Percentiles rank a stretch among this genome's conserved stretches.
phyloP scores from a whole-genome alignment of 495 filamentous ascomycete species.

The Rhypophila decipiens region DNA sequence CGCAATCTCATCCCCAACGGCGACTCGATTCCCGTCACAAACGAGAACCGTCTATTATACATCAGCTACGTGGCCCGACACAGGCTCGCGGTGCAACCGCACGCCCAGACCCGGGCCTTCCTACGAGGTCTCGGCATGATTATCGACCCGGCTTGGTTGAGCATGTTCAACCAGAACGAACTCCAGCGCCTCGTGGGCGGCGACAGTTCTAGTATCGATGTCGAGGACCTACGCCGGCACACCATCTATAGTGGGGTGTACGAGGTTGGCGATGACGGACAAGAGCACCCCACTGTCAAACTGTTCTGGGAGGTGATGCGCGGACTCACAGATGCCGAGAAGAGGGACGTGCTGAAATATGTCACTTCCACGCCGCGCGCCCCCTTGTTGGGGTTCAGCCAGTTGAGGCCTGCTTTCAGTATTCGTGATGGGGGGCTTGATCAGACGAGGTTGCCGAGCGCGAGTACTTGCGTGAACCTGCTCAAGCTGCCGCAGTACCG shows the following conservation, averaged over 20 bases:
- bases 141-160: slow-evolving; percentile 86
- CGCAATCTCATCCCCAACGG: slow-evolving; percentile 71
- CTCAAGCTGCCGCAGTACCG: slow-evolving; percentile 86
- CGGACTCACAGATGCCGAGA: slow-evolving; percentile 62
- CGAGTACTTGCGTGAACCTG: slow-evolving; percentile 95
- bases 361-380: slow-evolving; percentile 90
- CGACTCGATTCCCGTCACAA: slow-evolving; percentile 74
- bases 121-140: slow-evolving; percentile 78
- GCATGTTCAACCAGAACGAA: slow-evolving; percentile 97
- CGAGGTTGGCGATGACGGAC: slow-evolving; percentile 73
- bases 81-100: slow-evolving; percentile 71
- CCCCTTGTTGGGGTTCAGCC: slow-evolving; percentile 84
- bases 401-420: slow-evolving; percentile 79
- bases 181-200: slow-evolving; percentile 89
- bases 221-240: slow-evolving; percentile 79
- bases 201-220: slow-evolving; percentile 74
- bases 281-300: slow-evolving; percentile 75
- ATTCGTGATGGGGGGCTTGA: slow-evolving; percentile 84
- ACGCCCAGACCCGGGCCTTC: slow-evolving; percentile 76
- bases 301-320: slow-evolving; percentile 93
- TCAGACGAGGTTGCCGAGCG: slow-evolving; percentile 75
- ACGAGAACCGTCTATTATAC: slow-evolving; percentile 87
- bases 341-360: slow-evolving; percentile 85
- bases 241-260: slow-evolving; percentile 88
- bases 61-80: slow-evolving; percentile 86